phyloP scores from a whole-genome alignment of 1,139 yeast species.

The Meyerozyma elateridarum region DNA sequence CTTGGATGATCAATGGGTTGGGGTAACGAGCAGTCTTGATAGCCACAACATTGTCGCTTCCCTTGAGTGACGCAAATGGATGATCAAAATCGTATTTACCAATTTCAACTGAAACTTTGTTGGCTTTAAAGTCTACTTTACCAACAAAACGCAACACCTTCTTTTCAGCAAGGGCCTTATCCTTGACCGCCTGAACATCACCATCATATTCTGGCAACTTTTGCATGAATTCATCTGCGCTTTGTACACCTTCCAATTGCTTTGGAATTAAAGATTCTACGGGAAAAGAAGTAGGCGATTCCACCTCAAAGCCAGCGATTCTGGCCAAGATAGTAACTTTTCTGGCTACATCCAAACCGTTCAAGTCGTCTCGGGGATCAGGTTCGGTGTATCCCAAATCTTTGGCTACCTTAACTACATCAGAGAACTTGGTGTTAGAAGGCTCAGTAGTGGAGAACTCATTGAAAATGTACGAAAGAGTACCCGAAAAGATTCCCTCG shows the following conservation, averaged over 20 bases:
- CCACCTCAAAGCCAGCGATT: constrained; percentile 78
- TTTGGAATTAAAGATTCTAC: constrained; percentile 90
- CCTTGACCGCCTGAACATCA: constrained; percentile 71
- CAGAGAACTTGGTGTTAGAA: constrained; percentile 68
- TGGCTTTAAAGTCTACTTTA: constrained; percentile 68
- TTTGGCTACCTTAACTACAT: constrained; percentile 84
- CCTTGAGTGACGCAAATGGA: constrained; percentile 93
- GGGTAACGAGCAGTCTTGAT: constrained; percentile 87
- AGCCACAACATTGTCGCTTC: constrained; percentile 92
- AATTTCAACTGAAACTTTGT: constrained; percentile 77
- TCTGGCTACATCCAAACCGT: constrained; percentile 97
- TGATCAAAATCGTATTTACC: constrained; percentile 82
- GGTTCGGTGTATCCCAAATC: constrained; percentile 96
- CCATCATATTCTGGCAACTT: constrained; percentile 79
- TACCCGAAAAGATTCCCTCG: constrained; percentile 96
- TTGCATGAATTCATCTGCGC: constrained; percentile 73
- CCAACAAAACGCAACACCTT: constrained; percentile 94
- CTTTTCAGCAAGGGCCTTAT: constrained; percentile 74
- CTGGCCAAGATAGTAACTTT: constrained; percentile 94
- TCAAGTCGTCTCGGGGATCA: constrained; percentile 97
- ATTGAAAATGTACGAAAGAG: constrained; percentile 93
- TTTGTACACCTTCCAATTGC: constrained; percentile 66
- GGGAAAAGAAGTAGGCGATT: constrained; percentile 93
- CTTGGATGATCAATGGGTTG: constrained; percentile 91
- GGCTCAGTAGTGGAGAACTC: constrained; percentile 73